These are phyloP conservation scores for Elsinoe perseae DNA, from an alignment of 2,329 filamentous ascomycete genomes.

Conservation along the genomic window DNA sequence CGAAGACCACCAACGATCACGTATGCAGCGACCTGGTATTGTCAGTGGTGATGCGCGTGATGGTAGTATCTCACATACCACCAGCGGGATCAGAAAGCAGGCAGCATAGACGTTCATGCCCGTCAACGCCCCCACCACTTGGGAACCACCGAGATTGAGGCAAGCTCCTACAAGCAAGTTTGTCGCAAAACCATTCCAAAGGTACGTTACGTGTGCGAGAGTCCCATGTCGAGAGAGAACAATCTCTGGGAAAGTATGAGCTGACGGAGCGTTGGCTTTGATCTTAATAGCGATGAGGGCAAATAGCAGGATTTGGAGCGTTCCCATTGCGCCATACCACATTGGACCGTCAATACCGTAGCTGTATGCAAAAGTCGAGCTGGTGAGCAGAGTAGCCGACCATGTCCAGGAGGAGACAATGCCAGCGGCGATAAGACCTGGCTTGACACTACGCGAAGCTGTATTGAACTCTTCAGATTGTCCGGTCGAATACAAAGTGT, in stretches of 20 bases:
- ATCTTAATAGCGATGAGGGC: conserved; percentile 38
- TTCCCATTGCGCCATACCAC: conserved; percentile 39
- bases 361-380: conserved; percentile 30
- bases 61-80: conserved; percentile 23
- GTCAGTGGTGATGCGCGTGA: not conserved
- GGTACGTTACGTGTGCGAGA: conserved; percentile 24
- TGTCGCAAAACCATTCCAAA: conserved; percentile 36
- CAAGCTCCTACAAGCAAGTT: conserved; percentile 39
- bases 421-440: conserved; percentile 74
- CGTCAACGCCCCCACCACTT: conserved; percentile 37
- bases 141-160: conserved; percentile 39
- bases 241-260: conserved; percentile 38
- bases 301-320: conserved; percentile 40
- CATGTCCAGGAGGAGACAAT: conserved; percentile 89
- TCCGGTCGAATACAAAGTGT: conserved; percentile 31
- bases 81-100: conserved; percentile 37
- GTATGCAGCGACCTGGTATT: conserved; percentile 21
- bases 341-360: conserved; percentile 33
- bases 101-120: conserved; percentile 42
- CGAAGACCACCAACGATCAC: conserved; percentile 28
- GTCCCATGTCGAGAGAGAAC: conserved; percentile 33
- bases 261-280: conserved; percentile 36
- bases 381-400: conserved; percentile 31
- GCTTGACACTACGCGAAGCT: conserved; percentile 77
- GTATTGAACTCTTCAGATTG: conserved; percentile 74